These are phyloP conservation scores for Elsinoe perseae DNA, from an alignment of 2,329 filamentous ascomycete species.

Conservation along the genomic window DNA sequence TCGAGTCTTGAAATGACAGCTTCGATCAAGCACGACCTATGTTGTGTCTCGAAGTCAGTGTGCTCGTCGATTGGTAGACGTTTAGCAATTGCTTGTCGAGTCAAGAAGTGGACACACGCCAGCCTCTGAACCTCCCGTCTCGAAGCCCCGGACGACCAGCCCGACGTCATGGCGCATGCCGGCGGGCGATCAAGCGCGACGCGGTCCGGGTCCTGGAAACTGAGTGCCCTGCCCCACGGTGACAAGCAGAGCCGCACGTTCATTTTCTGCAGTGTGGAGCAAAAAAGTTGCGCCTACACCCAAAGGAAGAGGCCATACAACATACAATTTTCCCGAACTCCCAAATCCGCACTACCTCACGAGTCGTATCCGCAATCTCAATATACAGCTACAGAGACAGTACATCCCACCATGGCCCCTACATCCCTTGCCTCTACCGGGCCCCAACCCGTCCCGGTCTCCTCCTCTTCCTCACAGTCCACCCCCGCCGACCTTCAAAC, in stretches of 20 bases:
- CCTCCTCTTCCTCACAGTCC: neutral
- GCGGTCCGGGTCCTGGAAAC: neutral
- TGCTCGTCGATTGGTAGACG: neutral
- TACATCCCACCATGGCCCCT: neutral
- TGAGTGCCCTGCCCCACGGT: neutral
- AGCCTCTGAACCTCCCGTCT: neutral
- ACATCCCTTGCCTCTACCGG: neutral
- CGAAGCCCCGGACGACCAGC: neutral
- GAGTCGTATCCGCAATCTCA: neutral
- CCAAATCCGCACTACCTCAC: too few relatives aligned
- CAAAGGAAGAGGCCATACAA: too few relatives aligned
- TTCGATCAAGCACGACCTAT: too few relatives aligned
- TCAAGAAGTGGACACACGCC: neutral
- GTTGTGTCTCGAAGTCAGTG: too few relatives aligned
- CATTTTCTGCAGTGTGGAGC: neutral
- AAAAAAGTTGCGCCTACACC: neutral
- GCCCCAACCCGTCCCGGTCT: neutral
- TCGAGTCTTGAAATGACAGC: neutral
- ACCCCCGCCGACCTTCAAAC: constrained; percentile 21
- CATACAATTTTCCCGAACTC: too few relatives aligned
- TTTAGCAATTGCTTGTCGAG: neutral
- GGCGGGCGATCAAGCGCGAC: constrained; percentile 1
- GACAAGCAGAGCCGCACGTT: neutral
- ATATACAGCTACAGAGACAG: neutral
- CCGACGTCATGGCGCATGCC: constrained; percentile 4